Conservation (phyloP, 257 asterid species). For the Solanum microdontum region DNA sequence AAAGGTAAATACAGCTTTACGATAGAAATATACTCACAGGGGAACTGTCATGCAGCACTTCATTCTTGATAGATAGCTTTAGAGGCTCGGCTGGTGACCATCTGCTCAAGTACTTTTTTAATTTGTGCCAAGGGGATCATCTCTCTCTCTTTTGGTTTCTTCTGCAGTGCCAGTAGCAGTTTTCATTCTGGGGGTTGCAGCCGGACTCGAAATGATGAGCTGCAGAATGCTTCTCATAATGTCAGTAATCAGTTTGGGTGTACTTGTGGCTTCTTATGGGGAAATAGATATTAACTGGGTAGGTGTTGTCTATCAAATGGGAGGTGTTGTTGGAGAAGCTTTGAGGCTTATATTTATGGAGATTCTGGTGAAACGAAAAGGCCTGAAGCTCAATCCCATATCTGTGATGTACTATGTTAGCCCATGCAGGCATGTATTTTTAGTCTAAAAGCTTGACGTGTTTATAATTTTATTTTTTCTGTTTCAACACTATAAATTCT, state of each 20-base stretch:
- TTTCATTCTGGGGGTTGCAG: slow-evolving; percentile 82
- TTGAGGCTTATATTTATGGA: slow-evolving; percentile 91
- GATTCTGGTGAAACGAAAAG: slow-evolving; percentile 86
- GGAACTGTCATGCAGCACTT: neutral
- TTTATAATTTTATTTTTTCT: neutral
- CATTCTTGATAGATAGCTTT: neutral
- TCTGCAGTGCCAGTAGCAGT: slow-evolving; percentile 97
- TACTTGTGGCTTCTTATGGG: slow-evolving; percentile 89
- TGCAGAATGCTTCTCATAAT: slow-evolving; percentile 83
- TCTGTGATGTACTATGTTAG: slow-evolving; percentile 97
- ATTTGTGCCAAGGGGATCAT: slow-evolving; percentile 3
- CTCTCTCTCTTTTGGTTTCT: slow-evolving; percentile 6
- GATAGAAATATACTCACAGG: neutral
- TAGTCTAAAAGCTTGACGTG: neutral
- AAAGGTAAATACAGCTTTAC: neutral
- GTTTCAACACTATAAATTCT: neutral
- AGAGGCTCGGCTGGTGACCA: neutral
- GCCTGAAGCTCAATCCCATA: slow-evolving; percentile 80
- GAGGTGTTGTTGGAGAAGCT: slow-evolving; percentile 99
- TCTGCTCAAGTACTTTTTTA: neutral
- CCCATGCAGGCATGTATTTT: slow-evolving; percentile 84
- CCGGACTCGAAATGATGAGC: slow-evolving; percentile 96
- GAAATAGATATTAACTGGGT: slow-evolving; percentile 87
- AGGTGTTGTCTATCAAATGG: slow-evolving; percentile 99
- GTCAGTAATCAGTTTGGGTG: slow-evolving; percentile 92